A percentile compares a stretch with the other conserved stretches of the same genome.
Evolutionary conservation across 768 basidiomycete genomes (phyloP).

Genomic region (Exsudoporus frostii): DNA sequence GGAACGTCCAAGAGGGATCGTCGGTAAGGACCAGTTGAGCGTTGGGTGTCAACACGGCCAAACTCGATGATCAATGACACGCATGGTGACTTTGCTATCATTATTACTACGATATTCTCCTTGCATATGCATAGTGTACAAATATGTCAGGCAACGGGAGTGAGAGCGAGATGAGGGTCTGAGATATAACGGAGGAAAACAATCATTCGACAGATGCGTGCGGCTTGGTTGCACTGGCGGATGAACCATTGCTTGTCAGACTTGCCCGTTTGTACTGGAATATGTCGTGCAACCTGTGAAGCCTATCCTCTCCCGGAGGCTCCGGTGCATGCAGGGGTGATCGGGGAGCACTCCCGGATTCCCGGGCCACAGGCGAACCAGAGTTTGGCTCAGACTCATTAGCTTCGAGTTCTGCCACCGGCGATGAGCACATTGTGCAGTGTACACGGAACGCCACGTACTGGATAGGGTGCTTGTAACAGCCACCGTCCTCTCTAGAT

Average conservation of each 20-base stretch:
- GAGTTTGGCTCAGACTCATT: conserved; percentile 41
- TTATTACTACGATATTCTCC: conserved; percentile 23
- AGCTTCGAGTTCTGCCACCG: conserved; percentile 56
- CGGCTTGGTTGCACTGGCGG: conserved; percentile 16
- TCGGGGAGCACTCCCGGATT: conserved; percentile 32
- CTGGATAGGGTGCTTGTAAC: conserved; percentile 84
- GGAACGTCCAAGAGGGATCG: neutral
- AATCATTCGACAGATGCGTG: conserved; percentile 20
- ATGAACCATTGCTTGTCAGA: conserved; percentile 46
- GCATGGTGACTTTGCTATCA: conserved; percentile 1
- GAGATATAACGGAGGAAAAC: conserved; percentile 16
- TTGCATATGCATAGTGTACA: conserved; percentile 30
- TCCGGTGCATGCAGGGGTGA: conserved; percentile 35
- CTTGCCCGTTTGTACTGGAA: conserved; percentile 78
- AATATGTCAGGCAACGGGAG: conserved; percentile 20
- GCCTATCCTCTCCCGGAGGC: conserved; percentile 53
- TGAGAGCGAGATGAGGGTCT: conserved; percentile 14
- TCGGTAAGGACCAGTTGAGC: neutral
- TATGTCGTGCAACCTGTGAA: conserved; percentile 74
- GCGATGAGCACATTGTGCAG: conserved; percentile 6
- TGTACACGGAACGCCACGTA: conserved; percentile 36
- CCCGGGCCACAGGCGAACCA: conserved; percentile 30
- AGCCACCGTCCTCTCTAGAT: conserved; percentile 73
- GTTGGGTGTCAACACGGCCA: conserved; percentile 27
- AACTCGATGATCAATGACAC: conserved; percentile 15